Base-by-base conservation (phyloP, 192 early-diverging fungal species). In the Chytriomyces hyalinus region DNA sequence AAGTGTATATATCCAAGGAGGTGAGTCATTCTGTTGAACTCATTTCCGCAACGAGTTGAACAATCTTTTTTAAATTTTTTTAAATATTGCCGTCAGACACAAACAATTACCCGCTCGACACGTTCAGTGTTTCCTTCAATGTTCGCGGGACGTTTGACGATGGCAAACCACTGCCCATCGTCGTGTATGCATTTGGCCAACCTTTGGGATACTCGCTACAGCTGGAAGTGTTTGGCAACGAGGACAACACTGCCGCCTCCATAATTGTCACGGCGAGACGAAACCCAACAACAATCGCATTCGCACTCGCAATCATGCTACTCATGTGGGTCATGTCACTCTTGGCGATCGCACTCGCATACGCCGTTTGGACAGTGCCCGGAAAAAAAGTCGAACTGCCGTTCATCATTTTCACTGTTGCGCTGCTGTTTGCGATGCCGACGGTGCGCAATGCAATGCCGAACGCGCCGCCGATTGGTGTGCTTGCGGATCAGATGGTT, bases 381-480 rank as follows among this genome's bases (percentile, higher is more conserved):
- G 71, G 26, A 24, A 10, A 45, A n/a, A 73, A 73, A 28, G 9
- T 73, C 6, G 71, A 73, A 45, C 45, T 73, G 1, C 71, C 71
- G 10, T 60, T 22, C 17, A 26, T 73, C 1, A 46, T 73, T 28
- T 26, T 62, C 36, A 62, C 59, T 4, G 45, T 73, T 22, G 24
- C 59, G 4, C 17, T 73, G 9, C 60, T 73, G 22, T 73, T 73
- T 49, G 71, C 71, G 15, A 73, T 73, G 26, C 71, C 71, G 6
- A 62, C 60, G 15, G 43, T 73, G 6, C 51, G 71, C 4, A 73
- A 73, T 28, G 71, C 71, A 4, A 73, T 73, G 71, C 71, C 71
- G 6, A 62, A 60, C 43, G 71, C 71, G 1, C 71, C 71, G 6
- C 11, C 60, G 11, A 62, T 73, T 1, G 71, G 71, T 17, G 60